These are phyloP conservation scores for Cruciata laevipes DNA, from an alignment of 257 asterid species.

Conservation along the genomic window DNA sequence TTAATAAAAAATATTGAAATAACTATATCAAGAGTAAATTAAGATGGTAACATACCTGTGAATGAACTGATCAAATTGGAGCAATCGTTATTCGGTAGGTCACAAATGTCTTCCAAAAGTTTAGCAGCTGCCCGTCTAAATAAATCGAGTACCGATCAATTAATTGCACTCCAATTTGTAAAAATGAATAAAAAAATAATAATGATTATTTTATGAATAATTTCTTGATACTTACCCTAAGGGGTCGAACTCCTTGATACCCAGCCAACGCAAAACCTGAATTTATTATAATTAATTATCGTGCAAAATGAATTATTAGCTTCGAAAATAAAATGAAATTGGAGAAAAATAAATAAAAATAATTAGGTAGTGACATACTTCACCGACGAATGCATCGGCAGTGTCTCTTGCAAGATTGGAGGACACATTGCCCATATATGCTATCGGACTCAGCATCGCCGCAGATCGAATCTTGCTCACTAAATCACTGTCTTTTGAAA, in stretches of 20 bases:
- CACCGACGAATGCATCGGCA: conserved; percentile 45
- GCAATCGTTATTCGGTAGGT: conserved; percentile 35
- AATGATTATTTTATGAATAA: too few species aligned
- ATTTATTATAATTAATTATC: not conserved
- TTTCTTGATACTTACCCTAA: conserved; percentile 35
- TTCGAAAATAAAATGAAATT: not conserved
- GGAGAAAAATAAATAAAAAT: not conserved
- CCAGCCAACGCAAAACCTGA: conserved; percentile 58
- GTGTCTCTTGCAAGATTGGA: conserved; percentile 50
- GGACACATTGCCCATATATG: conserved; percentile 53
- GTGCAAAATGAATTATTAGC: not conserved
- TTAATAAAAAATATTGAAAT: not conserved
- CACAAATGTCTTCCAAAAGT: conserved; percentile 51
- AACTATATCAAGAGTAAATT: not conserved
- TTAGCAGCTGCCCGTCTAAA: conserved; percentile 49
- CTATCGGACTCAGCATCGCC: conserved; percentile 68
- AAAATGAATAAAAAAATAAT: too few species aligned
- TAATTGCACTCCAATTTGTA: too few species aligned
- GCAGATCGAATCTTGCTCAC: conserved; percentile 45
- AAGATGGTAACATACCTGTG: conserved; percentile 36
- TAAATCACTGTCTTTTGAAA: conserved; percentile 35
- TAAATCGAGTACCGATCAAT: not conserved
- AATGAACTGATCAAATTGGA: conserved; percentile 36
- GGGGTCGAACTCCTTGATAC: conserved; percentile 47
- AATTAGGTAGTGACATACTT: conserved; percentile 25